Evolutionary conservation across 1,284 basidiomycete genomes (phyloP), one percentile per base, ranked within the genome.

Genomic region (Pyrrhoderma noxium): DNA sequence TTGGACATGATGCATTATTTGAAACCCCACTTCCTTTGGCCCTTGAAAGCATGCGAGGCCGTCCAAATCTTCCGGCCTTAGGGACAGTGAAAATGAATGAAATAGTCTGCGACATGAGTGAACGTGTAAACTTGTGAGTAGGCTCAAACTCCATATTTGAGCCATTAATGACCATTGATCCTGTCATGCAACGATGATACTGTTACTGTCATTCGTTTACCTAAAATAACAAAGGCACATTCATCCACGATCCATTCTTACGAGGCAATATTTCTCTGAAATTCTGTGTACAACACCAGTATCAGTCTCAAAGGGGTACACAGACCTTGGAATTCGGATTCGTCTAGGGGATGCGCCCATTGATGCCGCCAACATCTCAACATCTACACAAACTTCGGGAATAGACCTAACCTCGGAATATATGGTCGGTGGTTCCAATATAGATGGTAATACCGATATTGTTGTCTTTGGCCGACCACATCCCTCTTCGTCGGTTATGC

Each of bases 41-140:
- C 0, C 61, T 89, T 48, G 86, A 89, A 65, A 86, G 78, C 64
- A 85, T 89, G 84, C 82, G 84, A 41, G 83, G 85, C n/a, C 67
- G 83, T 35, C 82, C 80, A 1, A 75, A 73, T 27, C 66, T 89
- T 19, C 71, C 76, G 34, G 74, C 85, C 53, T 67, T 79, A 46
- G 82, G 79, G 1, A 70, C 70, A 1, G 70, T 77, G 21, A 69
- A 68, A 34, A 61, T 85, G 41, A 62, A 67, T 25, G 76, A 81
- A 38, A 62, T 84, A 0, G 79, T 75, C 66, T 63, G 81, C 45
- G 86, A 89, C 61, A 72, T 72, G 49, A 70, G 69, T 45, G 77
- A 74, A 3, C 77, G 75, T 8, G 76, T 88, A 21, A 72, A 72
- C 56, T 69, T 88, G 85, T 87, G 52, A 53, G 81, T 72, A 9